Evolutionary conservation across 129 eudicot genomes (phyloP), one percentile per base, ranked within the genome.

Genomic region (Flaveria linearis): DNA sequence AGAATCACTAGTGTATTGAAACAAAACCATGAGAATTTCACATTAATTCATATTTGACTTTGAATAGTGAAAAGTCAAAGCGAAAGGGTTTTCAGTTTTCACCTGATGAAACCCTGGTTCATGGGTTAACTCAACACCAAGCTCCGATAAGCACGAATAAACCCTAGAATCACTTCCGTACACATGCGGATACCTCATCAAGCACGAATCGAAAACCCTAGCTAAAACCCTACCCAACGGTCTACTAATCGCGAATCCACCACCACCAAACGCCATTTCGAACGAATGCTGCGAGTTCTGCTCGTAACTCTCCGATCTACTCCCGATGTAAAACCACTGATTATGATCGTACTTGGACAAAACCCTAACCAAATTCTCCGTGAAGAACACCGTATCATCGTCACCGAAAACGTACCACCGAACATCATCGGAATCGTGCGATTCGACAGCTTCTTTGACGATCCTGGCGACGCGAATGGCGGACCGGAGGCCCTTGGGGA

Each of bases 61-160:
- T 22, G 36, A 69, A 69, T 2, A 23, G 3, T 20, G 10, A 69
- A 69, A 69, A 13, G 62, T 60, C 42, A 81, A 71, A 58, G 66
- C 12, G 23, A 4, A 47, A 28, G 15, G 50, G 1, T 36, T 33
- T 33, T 33, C 39, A 33, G 11, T 50, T 23, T 51, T 76, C 9
- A 88, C 96, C 96, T 90, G 94, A 84, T 92, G 98, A 78, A 92
- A 92, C 46, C 98, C 98, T n/a, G 86, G 91, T 52, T 88, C 94
- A 39, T 73, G 81, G 1, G 96, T 90, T 74, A 90, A 63, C 61
- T 73, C 81, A 15, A 90, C 90, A 11, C 98, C 98, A 22, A 92
- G 87, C 84, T 92, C 98, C 15, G 82, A 79, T 80, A 92, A 56
- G 80, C 98, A 92, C 68, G 94, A 78, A 47, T 68, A 85, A 69